These are phyloP conservation scores for Saturnispora saitoi DNA, from an alignment of 805 yeast genomes.

Conservation along the genomic window DNA sequence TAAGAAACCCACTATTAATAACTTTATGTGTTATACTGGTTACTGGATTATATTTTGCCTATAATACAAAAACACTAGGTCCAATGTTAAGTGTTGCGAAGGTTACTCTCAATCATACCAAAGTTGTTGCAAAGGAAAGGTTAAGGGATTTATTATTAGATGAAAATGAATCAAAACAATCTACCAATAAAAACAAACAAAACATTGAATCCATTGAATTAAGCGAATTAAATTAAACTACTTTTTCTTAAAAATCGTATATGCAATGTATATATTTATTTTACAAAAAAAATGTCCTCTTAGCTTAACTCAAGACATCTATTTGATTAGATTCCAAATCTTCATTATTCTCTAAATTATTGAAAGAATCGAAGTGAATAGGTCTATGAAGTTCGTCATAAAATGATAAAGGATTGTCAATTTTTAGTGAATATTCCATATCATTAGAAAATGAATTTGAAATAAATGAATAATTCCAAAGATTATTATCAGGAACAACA, in stretches of 20 bases:
- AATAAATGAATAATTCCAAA: constrained; percentile 90
- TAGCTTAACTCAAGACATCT: constrained; percentile 9
- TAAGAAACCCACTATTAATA: constrained; percentile 80
- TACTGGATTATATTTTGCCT: constrained; percentile 59
- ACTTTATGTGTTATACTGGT: constrained; percentile 47
- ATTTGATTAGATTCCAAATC: constrained; percentile 12
- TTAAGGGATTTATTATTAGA: constrained; percentile 52
- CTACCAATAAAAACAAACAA: neutral
- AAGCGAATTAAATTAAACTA: constrained; percentile 6
- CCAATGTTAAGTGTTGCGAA: constrained; percentile 59
- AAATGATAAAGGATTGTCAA: constrained; percentile 74
- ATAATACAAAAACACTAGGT: constrained; percentile 63
- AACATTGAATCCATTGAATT: constrained; percentile 12
- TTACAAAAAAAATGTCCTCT: neutral
- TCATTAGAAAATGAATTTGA: constrained; percentile 74
- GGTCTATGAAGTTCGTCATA: constrained; percentile 87
- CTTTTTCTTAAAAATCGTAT: neutral
- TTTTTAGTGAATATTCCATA: constrained; percentile 51
- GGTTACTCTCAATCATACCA: constrained; percentile 48
- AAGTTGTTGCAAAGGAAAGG: constrained; percentile 49
- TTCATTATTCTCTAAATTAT: constrained; percentile 45
- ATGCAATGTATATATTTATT: neutral
- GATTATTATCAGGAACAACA: constrained; percentile 70
- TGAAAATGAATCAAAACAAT: constrained; percentile 24
- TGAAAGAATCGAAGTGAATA: constrained; percentile 71